These are phyloP conservation scores for Babesia ovata DNA, from an alignment of 169 alveolate species.

Conservation along the genomic window DNA sequence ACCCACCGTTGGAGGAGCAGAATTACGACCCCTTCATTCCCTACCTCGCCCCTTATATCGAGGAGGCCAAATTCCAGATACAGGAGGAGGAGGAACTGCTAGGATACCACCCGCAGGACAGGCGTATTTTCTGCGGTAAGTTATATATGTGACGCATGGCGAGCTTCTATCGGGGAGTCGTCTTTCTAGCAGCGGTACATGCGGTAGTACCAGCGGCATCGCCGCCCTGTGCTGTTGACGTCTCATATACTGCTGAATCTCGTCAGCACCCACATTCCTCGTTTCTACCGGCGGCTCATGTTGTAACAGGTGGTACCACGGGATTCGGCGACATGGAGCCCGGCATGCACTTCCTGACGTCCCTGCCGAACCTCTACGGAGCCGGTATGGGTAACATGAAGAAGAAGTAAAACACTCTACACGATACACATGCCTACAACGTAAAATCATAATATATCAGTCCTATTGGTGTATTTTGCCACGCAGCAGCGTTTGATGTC, in stretches of 20 bases:
- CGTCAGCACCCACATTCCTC: no score
- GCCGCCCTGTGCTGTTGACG: no score
- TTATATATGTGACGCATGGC: neutral
- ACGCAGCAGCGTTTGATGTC: no score
- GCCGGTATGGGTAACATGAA: conserved; percentile 75
- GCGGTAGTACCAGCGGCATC: neutral
- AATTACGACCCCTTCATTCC: conserved; percentile 87
- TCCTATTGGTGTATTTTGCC: no score
- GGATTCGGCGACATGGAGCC: conserved; percentile 83
- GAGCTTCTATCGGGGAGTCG: neutral
- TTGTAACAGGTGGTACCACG: conserved; percentile 71
- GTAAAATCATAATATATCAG: no score
- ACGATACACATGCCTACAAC: no score
- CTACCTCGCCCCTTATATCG: conserved; percentile 86
- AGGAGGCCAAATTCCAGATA: conserved; percentile 86
- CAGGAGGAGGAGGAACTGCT: conserved; percentile 87
- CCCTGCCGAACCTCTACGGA: conserved; percentile 77
- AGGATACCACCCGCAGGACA: conserved; percentile 84
- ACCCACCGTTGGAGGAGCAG: conserved; percentile 79
- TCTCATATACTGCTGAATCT: no score
- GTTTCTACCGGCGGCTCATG: neutral
- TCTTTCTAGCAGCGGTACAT: neutral
- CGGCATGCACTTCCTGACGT: conserved; percentile 78
- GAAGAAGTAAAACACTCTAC: conserved; percentile 25
- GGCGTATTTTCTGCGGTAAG: conserved; percentile 81